Percentiles rank a stretch among this genome's conserved stretches.
Conservation (phyloP, 495 filamentous ascomycete genomes). For the Penicillium bialowiezense region DNA sequence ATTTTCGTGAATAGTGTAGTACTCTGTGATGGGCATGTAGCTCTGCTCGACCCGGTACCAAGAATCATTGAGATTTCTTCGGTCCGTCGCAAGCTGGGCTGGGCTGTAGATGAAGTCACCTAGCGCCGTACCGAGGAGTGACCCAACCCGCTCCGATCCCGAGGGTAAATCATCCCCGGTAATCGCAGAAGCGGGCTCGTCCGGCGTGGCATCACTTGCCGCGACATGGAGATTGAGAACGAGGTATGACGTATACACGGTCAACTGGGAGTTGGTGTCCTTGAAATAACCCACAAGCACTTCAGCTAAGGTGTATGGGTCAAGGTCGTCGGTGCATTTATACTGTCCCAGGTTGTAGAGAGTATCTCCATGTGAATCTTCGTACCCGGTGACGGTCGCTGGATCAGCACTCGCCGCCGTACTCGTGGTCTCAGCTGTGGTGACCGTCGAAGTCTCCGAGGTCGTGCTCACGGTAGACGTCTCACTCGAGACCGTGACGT, state of each 20-base stretch:
- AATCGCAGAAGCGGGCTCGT: constrained; percentile 36
- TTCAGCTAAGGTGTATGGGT: constrained; percentile 43
- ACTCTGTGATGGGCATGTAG: constrained; percentile 49
- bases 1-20: constrained; percentile 44
- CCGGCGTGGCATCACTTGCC: constrained; percentile 33
- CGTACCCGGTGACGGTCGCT: constrained; percentile 25
- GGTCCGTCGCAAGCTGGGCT: constrained; percentile 40
- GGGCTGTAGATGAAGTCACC: constrained; percentile 54
- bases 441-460: constrained; percentile 16
- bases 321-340: constrained; percentile 50
- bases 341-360: constrained; percentile 53
- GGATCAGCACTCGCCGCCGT: constrained; percentile 24
- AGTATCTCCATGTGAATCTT: constrained; percentile 31
- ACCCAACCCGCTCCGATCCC: constrained; percentile 27
- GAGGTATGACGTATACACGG: constrained; percentile 46
- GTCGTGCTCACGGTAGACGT: constrained; percentile 17
- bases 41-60: constrained; percentile 51
- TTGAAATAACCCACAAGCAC: constrained; percentile 49
- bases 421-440: constrained; percentile 17
- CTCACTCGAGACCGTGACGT: constrained; percentile 21
- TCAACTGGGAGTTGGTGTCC: constrained; percentile 42
- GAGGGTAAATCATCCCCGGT: constrained; percentile 33
- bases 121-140: constrained; percentile 36
- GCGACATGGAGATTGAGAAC: constrained; percentile 61
- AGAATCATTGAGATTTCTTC: constrained; percentile 54